Conservation (phyloP, 1,284 basidiomycete genomes). For the Phellinidium pouzarii region DNA sequence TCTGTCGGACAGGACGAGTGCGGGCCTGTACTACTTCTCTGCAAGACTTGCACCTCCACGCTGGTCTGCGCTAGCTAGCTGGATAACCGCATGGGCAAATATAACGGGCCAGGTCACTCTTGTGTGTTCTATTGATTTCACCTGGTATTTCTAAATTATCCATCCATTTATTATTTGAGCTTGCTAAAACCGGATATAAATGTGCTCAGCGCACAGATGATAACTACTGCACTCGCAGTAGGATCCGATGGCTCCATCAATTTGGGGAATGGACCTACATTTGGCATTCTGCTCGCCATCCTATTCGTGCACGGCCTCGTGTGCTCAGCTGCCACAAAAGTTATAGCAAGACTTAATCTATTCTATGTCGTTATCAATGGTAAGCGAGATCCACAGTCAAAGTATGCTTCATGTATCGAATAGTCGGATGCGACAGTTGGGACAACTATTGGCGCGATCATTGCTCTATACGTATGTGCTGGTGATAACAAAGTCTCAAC, state of each 20-base stretch:
- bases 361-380: conserved; percentile 62
- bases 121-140: conserved; percentile 70
- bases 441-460: conserved; percentile 53
- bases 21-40: conserved; percentile 69
- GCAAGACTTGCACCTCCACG: conserved; percentile 58
- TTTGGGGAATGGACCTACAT: conserved; percentile 55
- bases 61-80: conserved; percentile 56
- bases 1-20: conserved; percentile 43
- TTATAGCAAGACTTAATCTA: conserved; percentile 62
- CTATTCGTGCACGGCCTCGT: conserved; percentile 58
- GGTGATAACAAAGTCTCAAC: conserved; percentile 54
- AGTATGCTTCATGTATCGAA: conserved; percentile 10
- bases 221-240: conserved; percentile 62
- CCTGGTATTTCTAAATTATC: conserved; percentile 35
- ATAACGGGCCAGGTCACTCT: conserved; percentile 54
- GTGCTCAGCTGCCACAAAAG: conserved; percentile 60
- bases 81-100: conserved; percentile 70
- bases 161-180: background rate
- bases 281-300: conserved; percentile 58
- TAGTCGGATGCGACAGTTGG: conserved; percentile 34
- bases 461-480: conserved; percentile 50
- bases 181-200: background rate
- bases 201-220: conserved; percentile 58
- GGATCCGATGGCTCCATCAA: conserved; percentile 45
- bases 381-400: conserved; percentile 25